Percentiles rank a stretch among this genome's conserved stretches.
phyloP scores from a whole-genome alignment of 305 asterid species.

The Coffea humblotiana region DNA sequence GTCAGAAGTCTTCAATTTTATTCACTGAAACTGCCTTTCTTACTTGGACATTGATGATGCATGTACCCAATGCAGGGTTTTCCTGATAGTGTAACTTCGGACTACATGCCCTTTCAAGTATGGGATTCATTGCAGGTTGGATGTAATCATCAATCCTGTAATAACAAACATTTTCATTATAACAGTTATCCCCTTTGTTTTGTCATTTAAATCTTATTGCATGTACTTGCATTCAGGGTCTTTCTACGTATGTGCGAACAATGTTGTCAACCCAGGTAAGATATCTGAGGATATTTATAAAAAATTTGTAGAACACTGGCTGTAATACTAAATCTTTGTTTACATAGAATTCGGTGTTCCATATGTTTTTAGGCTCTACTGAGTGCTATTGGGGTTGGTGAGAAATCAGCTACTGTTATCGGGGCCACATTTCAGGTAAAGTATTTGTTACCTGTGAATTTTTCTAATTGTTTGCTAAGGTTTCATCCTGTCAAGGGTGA shows the following conservation, averaged over 20 bases:
- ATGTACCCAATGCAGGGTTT: conserved; percentile 62
- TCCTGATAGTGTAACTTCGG: conserved; percentile 88
- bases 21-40: not conserved
- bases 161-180: not conserved
- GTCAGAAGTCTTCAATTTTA: not conserved
- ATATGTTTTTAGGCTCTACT: conserved; percentile 69
- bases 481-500: conserved; percentile 3
- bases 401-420: conserved; percentile 87
- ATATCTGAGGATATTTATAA: not conserved
- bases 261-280: conserved; percentile 94
- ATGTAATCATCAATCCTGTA: not conserved
- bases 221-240: conserved; percentile 55
- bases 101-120: conserved; percentile 76
- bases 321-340: not conserved
- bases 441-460: not conserved
- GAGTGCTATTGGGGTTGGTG: conserved; percentile 98
- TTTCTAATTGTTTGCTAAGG: not conserved
- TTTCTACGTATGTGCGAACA: conserved; percentile 85
- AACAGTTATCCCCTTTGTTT: not conserved
- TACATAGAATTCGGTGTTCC: not conserved
- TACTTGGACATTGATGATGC: not conserved
- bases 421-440: conserved; percentile 96
- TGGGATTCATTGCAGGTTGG: conserved; percentile 95
- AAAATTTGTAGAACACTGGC: not conserved
- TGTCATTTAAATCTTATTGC: conserved; percentile 14